Percentiles rank a stretch among this genome's conserved stretches.
Evolutionary conservation across 805 yeast genomes (phyloP).

Genomic region (Danielozyma ontarioensis): DNA sequence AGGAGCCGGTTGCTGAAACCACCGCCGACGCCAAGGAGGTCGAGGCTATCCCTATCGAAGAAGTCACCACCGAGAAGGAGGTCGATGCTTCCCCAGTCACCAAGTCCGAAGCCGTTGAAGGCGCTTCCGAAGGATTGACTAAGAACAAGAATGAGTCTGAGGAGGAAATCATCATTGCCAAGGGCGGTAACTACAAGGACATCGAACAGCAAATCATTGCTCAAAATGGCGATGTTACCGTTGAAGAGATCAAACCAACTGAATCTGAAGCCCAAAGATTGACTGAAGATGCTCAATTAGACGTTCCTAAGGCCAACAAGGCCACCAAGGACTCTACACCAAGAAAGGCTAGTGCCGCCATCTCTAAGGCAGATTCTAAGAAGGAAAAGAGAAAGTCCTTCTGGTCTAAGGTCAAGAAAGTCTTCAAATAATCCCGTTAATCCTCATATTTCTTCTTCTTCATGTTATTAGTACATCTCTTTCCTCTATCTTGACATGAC

Average conservation of each 20-base stretch:
- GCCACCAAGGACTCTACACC: conserved; percentile 7
- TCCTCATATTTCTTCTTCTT: background rate
- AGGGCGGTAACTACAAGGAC: conserved; percentile 24
- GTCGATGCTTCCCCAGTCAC: conserved; percentile 18
- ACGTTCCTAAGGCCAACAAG: conserved; percentile 8
- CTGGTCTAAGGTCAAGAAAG: conserved; percentile 37
- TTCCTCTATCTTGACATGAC: background rate
- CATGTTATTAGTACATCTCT: background rate
- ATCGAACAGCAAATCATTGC: conserved; percentile 31
- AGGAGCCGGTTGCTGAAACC: conserved; percentile 1
- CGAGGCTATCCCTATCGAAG: conserved; percentile 5
- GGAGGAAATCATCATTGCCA: conserved; percentile 38
- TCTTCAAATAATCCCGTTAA: conserved; percentile 19
- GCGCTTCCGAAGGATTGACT: conserved; percentile 12
- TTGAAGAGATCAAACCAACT: conserved; percentile 40
- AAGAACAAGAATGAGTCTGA: conserved; percentile 12
- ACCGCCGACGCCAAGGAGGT: conserved; percentile 4
- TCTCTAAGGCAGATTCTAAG: conserved; percentile 9
- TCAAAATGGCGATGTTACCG: conserved; percentile 28
- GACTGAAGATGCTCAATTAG: conserved; percentile 32
- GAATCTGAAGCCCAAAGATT: conserved; percentile 32
- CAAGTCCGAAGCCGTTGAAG: conserved; percentile 11
- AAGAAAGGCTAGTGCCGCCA: conserved; percentile 5
- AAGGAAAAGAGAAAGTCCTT: conserved; percentile 37
- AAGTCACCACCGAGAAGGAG: conserved; percentile 11